A percentile compares a stretch with the other conserved stretches of the same genome.
These are phyloP conservation scores for Hamigera avellanea DNA, from an alignment of 495 filamentous ascomycete genomes.

Conservation along the genomic window DNA sequence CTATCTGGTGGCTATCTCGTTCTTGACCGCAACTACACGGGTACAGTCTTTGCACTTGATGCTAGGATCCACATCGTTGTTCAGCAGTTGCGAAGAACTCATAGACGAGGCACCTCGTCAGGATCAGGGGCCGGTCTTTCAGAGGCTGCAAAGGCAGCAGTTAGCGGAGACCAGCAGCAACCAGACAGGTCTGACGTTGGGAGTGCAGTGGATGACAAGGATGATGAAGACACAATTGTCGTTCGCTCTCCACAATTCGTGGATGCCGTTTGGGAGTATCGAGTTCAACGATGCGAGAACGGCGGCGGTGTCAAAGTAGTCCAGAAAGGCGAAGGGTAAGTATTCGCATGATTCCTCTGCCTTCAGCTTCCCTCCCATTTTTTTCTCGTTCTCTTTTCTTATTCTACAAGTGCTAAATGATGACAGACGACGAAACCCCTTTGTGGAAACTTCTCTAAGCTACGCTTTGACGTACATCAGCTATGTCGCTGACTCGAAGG, in stretches of 20 bases:
- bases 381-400: slow-evolving; percentile 3
- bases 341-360: slow-evolving; percentile 1
- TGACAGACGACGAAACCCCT: slow-evolving; percentile 50
- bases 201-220: slow-evolving; percentile 11
- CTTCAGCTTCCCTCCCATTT: slow-evolving; percentile 1
- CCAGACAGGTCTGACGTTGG: not conserved
- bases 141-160: slow-evolving; percentile 6
- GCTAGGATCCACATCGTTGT: slow-evolving; percentile 84
- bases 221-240: slow-evolving; percentile 46
- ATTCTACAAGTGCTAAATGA: not conserved
- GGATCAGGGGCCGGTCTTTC: slow-evolving; percentile 6
- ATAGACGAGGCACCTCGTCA: slow-evolving; percentile 13
- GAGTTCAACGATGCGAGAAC: slow-evolving; percentile 52
- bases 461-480: slow-evolving; percentile 79
- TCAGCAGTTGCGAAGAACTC: slow-evolving; percentile 34
- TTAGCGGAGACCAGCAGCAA: slow-evolving; percentile 3
- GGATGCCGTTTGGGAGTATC: slow-evolving; percentile 77
- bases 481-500: slow-evolving; percentile 37
- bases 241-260: slow-evolving; percentile 87
- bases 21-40: slow-evolving; percentile 78
- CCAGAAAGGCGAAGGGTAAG: slow-evolving; percentile 66
- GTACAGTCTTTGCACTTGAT: slow-evolving; percentile 86
- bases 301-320: slow-evolving; percentile 66
- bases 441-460: slow-evolving; percentile 80
- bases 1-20: slow-evolving; percentile 92